phyloP scores from a whole-genome alignment of 1,284 basidiomycete species.

The Coniferiporia sulphurascens region DNA sequence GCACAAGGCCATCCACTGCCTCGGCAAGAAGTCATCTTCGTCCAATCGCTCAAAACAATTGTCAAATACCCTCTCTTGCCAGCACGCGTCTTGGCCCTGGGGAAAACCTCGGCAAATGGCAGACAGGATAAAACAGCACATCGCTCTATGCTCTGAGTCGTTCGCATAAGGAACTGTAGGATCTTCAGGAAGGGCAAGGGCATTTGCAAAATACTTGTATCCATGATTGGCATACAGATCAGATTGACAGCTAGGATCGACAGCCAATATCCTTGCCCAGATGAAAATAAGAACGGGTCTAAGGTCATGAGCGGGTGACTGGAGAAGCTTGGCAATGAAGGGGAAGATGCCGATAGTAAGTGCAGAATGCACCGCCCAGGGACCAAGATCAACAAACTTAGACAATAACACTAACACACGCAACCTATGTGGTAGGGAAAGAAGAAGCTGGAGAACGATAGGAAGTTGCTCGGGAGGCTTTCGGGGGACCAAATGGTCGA shows the following conservation, averaged over 20 bases:
- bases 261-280: constrained; percentile 96
- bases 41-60: constrained; percentile 85
- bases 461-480: constrained; percentile 96
- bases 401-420: constrained; percentile 95
- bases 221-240: constrained; percentile 86
- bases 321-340: constrained; percentile 94
- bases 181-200: constrained; percentile 66
- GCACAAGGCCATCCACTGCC: constrained; percentile 93
- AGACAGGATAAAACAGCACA: constrained; percentile 98
- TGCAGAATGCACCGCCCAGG: constrained; percentile 97
- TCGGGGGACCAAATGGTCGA: constrained; percentile 69
- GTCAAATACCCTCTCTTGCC: constrained; percentile 84
- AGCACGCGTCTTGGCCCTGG: constrained; percentile 83
- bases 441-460: constrained; percentile 93
- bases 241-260: constrained; percentile 89
- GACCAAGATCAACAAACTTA: constrained; percentile 96
- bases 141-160: constrained; percentile 93
- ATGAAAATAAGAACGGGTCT: constrained; percentile 99
- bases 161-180: constrained; percentile 66
- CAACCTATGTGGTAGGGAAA: constrained; percentile 94
- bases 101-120: constrained; percentile 87
- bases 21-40: constrained; percentile 84
- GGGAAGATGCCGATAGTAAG: constrained; percentile 99
- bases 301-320: constrained; percentile 91
- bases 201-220: constrained; percentile 85